Percentiles rank a stretch among this genome's conserved stretches.
These are phyloP conservation scores for Epicoccum sorghinum DNA, from an alignment of 2,329 filamentous ascomycete genomes.

Conservation along the genomic window DNA sequence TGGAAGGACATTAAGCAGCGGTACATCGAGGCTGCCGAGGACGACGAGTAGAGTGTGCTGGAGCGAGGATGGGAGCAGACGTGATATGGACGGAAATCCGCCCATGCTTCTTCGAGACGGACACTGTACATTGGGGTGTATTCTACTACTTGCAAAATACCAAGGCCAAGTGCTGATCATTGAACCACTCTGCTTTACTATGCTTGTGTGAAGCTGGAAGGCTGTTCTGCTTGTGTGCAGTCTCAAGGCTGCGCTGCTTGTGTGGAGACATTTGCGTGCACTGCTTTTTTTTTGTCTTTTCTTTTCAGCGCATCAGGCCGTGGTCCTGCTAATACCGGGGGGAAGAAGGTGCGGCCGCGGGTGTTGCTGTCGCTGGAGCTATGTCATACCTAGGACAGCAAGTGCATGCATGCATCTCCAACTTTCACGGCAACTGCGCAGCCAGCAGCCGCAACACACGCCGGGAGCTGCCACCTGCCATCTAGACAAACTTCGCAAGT, in stretches of 20 bases:
- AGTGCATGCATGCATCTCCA: background rate
- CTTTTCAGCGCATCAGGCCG: too few relatives aligned
- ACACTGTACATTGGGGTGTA: slow-evolving; percentile 46
- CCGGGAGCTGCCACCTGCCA: too few relatives aligned
- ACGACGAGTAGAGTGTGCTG: slow-evolving; percentile 55
- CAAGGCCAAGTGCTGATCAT: slow-evolving; percentile 22
- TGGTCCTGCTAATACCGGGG: too few relatives aligned
- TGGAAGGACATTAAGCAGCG: slow-evolving; percentile 98
- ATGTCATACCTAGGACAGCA: slow-evolving; percentile 8
- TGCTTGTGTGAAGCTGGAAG: too few relatives aligned
- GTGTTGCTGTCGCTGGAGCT: background rate
- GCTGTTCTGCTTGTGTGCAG: too few relatives aligned
- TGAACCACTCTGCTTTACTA: background rate
- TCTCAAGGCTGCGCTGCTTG: too few relatives aligned
- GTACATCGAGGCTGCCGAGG: slow-evolving; percentile 76
- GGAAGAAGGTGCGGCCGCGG: too few relatives aligned
- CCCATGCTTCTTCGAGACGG: slow-evolving; percentile 23
- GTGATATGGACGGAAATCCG: slow-evolving; percentile 26
- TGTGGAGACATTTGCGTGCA: too few relatives aligned
- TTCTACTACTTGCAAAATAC: slow-evolving; percentile 40
- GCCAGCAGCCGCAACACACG: too few relatives aligned
- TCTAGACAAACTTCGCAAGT: too few relatives aligned
- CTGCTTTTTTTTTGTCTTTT: too few relatives aligned
- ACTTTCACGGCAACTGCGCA: slow-evolving; percentile 14
- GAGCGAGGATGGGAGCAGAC: slow-evolving; percentile 14